These are phyloP conservation scores for Populus tomentosa DNA, from an alignment of 441 rosid genomes.

Conservation along the genomic window DNA sequence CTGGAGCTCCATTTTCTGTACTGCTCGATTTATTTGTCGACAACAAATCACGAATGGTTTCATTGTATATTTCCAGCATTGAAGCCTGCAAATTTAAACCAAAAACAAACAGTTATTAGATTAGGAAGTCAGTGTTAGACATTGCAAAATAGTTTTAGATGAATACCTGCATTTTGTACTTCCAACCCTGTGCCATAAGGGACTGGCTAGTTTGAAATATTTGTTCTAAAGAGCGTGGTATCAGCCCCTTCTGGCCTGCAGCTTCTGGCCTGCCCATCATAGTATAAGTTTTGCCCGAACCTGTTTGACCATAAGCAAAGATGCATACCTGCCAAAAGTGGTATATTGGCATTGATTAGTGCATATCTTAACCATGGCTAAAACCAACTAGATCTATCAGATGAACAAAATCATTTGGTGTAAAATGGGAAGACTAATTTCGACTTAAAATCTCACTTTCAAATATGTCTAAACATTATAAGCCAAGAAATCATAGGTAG, in stretches of 20 bases:
- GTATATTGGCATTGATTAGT: neutral
- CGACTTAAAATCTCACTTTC: neutral
- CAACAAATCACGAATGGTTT: slow-evolving; percentile 67
- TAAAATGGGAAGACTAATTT: no score
- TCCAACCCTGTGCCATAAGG: slow-evolving; percentile 83
- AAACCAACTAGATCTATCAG: neutral
- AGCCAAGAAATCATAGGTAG: neutral
- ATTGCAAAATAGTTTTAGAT: neutral
- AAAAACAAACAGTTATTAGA: neutral
- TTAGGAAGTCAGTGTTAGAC: neutral
- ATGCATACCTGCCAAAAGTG: slow-evolving; percentile 66
- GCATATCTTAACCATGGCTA: no score
- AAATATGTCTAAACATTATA: neutral
- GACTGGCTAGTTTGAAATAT: slow-evolving; percentile 75
- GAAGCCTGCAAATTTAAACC: slow-evolving; percentile 53
- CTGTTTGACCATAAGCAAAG: slow-evolving; percentile 98
- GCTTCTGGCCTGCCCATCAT: slow-evolving; percentile 94
- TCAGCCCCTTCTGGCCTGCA: slow-evolving; percentile 68
- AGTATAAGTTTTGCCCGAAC: slow-evolving; percentile 96
- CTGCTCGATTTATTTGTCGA: slow-evolving; percentile 40
- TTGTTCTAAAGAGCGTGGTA: slow-evolving; percentile 90
- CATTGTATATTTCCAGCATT: slow-evolving; percentile 44
- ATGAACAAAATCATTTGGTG: no score
- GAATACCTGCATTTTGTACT: slow-evolving; percentile 85
- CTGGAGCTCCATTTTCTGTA: slow-evolving; percentile 49